Conservation (phyloP, 345 rosid genomes). For the Ceriops decandra region DNA sequence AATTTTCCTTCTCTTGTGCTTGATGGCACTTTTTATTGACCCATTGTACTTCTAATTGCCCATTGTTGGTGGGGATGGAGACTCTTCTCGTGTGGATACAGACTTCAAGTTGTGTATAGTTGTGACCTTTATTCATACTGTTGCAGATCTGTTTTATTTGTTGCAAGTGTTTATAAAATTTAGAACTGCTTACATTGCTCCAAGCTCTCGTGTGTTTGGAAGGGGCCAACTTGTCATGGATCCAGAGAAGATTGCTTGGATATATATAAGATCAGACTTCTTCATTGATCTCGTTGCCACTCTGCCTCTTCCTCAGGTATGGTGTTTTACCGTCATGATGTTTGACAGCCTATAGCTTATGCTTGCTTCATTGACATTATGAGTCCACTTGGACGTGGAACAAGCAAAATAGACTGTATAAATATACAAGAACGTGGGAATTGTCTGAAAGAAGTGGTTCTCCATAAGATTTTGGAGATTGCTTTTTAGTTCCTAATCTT, state of each 20-base stretch:
- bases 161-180: slow-evolving; percentile 79
- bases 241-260: slow-evolving; percentile 65
- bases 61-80: slow-evolving; percentile 36
- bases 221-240: slow-evolving; percentile 97
- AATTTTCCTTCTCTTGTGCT: slow-evolving; percentile 67
- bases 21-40: slow-evolving; percentile 86
- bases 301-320: slow-evolving; percentile 90
- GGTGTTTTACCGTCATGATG: slow-evolving; percentile 1
- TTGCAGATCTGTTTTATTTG: slow-evolving; percentile 81
- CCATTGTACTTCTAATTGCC: slow-evolving; percentile 82
- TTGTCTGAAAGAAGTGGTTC: too few species aligned
- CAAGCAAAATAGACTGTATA: background rate
- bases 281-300: slow-evolving; percentile 80
- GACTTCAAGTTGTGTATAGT: slow-evolving; percentile 54
- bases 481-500: too few species aligned
- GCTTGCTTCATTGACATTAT: background rate
- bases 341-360: background rate
- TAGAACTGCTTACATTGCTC: slow-evolving; percentile 85
- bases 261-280: slow-evolving; percentile 76
- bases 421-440: background rate
- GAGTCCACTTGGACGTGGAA: background rate
- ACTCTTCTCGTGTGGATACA: slow-evolving; percentile 53
- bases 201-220: slow-evolving; percentile 80
- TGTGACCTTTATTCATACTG: slow-evolving; percentile 68
- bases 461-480: too few species aligned